Evolutionary conservation across 2,329 filamentous ascomycete genomes (phyloP).

Genomic region (Pestalotiopsis sp.): DNA sequence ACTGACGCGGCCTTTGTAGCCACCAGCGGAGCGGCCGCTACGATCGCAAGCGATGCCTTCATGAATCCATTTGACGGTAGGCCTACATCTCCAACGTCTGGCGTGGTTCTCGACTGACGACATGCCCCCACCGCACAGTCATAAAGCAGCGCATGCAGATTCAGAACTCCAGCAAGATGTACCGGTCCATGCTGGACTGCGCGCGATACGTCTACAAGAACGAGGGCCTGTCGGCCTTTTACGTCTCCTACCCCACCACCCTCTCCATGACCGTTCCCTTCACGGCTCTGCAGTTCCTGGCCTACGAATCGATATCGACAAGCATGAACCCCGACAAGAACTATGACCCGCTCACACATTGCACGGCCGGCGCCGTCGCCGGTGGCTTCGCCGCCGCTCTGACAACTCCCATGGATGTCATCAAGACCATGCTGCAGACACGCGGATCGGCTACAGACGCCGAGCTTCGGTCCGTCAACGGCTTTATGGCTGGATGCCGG

Average conservation of each 20-base stretch:
- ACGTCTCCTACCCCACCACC: slow-evolving; percentile 97
- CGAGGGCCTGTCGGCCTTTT: slow-evolving; percentile 90
- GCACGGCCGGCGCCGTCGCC: slow-evolving; percentile 86
- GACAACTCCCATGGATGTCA: slow-evolving; percentile 95
- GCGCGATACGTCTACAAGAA: slow-evolving; percentile 83
- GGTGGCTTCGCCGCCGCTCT: slow-evolving; percentile 92
- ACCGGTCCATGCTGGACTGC: slow-evolving; percentile 85
- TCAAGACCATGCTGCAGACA: slow-evolving; percentile 97
- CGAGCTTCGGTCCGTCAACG: slow-evolving; percentile 83
- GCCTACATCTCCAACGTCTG: slow-evolving; percentile 25
- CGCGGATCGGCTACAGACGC: slow-evolving; percentile 79
- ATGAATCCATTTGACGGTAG: slow-evolving; percentile 99
- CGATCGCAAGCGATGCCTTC: slow-evolving; percentile 94
- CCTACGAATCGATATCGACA: slow-evolving; percentile 96
- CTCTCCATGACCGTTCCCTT: slow-evolving; percentile 98
- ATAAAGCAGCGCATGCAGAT: slow-evolving; percentile 99
- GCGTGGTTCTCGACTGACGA: background rate
- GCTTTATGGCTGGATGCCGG: slow-evolving; percentile 75
- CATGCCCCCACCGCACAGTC: slow-evolving; percentile 55
- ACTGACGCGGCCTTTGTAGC: slow-evolving; percentile 50
- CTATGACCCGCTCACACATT: slow-evolving; percentile 94
- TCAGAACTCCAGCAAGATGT: slow-evolving; percentile 84
- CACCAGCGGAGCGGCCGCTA: slow-evolving; percentile 89
- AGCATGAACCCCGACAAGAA: slow-evolving; percentile 82
- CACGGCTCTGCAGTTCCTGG: slow-evolving; percentile 94